Conservation (phyloP, 2,329 filamentous ascomycete species). For the Botryotinia globosa region DNA sequence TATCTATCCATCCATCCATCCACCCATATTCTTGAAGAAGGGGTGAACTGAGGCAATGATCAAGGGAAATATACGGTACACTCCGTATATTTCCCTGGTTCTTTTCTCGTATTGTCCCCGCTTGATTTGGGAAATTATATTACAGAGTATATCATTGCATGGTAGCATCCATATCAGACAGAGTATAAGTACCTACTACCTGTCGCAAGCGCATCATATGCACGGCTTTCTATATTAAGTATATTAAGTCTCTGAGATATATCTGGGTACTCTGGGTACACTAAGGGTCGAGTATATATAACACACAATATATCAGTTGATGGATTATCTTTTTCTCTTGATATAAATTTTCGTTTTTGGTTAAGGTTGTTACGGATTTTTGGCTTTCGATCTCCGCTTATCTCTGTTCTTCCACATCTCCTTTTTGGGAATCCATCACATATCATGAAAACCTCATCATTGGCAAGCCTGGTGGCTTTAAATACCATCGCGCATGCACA, state of each 20-base stretch:
- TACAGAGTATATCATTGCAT: neutral
- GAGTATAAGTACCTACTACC: too few species aligned
- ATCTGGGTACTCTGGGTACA: too few species aligned
- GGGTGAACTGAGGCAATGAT: neutral
- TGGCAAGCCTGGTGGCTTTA: constrained; percentile 1
- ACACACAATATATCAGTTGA: neutral
- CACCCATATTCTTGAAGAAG: neutral
- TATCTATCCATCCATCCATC: neutral
- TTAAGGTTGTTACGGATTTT: neutral
- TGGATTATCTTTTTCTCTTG: neutral
- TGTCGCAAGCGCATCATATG: neutral
- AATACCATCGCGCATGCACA: neutral
- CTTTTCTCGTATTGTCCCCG: neutral
- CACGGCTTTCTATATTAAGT: constrained; percentile 1
- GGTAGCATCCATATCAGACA: neutral
- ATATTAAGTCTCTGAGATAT: neutral
- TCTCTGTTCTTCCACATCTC: neutral
- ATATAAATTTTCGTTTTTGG: neutral
- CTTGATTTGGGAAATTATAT: neutral
- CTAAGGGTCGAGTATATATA: neutral
- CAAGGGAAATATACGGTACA: neutral
- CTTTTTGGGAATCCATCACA: neutral
- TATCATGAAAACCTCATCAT: neutral
- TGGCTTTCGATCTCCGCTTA: too few species aligned
- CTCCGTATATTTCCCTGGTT: neutral